Evolutionary conservation across 2,329 filamentous ascomycete genomes (phyloP).

Genomic region (Fusarium citri): DNA sequence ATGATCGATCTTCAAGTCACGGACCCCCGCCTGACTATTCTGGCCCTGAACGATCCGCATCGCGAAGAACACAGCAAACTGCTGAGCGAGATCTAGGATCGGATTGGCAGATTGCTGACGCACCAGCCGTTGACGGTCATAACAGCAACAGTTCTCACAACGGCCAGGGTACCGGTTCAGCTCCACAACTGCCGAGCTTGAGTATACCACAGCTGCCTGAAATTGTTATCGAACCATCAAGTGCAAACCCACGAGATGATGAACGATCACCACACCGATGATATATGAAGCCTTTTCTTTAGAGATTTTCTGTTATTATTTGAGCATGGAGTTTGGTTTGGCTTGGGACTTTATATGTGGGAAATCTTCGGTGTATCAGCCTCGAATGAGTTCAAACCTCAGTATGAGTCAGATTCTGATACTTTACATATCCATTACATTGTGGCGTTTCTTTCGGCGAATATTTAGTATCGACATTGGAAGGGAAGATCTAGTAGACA

Average conservation of each 20-base stretch:
- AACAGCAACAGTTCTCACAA: constrained; percentile 1
- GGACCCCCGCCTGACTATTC: constrained; percentile 66
- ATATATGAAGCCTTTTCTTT: constrained; percentile 22
- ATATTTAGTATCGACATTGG: constrained; percentile 1
- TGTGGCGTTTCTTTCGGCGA: constrained; percentile 4
- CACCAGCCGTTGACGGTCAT: constrained; percentile 6
- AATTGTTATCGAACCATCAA: constrained; percentile 69
- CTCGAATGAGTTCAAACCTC: constrained; percentile 5
- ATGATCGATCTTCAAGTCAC: constrained; percentile 56
- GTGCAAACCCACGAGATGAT: constrained; percentile 44
- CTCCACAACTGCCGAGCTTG: constrained; percentile 65
- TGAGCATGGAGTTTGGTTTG: constrained; percentile 44
- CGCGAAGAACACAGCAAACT: constrained; percentile 44
- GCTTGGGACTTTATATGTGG: constrained; percentile 17
- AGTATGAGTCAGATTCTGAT: not conserved
- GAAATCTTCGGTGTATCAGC: not conserved
- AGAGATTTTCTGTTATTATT: not conserved
- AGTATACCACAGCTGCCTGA: constrained; percentile 62
- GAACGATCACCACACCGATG: constrained; percentile 29
- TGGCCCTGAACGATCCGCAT: constrained; percentile 51
- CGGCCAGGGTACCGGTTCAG: constrained; percentile 53
- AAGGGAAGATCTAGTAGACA: not conserved
- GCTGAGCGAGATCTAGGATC: constrained; percentile 35
- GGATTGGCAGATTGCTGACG: constrained; percentile 18
- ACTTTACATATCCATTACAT: constrained; percentile 4